A percentile compares a stretch with the other conserved stretches of the same genome.
Conservation (phyloP, 495 filamentous ascomycete species). For the Penicillium desertorum region DNA sequence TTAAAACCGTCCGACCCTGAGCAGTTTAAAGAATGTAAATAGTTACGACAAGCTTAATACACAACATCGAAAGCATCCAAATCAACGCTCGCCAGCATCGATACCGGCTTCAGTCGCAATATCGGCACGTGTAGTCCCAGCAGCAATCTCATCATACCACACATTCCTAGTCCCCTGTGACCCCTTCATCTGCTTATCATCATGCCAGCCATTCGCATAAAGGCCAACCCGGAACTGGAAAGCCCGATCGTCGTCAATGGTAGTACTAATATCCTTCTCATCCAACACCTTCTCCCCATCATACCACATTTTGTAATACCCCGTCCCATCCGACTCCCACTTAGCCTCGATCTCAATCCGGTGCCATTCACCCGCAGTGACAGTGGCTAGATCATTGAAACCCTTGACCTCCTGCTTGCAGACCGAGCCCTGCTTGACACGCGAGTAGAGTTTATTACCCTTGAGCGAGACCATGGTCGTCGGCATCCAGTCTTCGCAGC, state of each 20-base stretch:
- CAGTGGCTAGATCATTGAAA: conserved; percentile 35
- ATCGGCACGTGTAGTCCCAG: conserved; percentile 49
- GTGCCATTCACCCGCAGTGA: conserved; percentile 52
- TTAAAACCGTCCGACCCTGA: not conserved
- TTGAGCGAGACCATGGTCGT: conserved; percentile 53
- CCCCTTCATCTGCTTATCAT: conserved; percentile 42
- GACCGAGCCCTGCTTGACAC: conserved; percentile 48
- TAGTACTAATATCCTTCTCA: conserved; percentile 43
- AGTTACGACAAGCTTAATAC: not conserved
- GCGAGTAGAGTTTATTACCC: conserved; percentile 47
- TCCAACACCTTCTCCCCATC: conserved; percentile 52
- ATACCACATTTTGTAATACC: conserved; percentile 52
- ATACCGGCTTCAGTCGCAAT: conserved; percentile 16
- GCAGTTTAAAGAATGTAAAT: not conserved
- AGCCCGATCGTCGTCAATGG: conserved; percentile 40
- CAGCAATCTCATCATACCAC: conserved; percentile 55
- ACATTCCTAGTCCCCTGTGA: conserved; percentile 50
- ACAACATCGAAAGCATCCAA: not conserved
- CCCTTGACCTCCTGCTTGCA: conserved; percentile 36
- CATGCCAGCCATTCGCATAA: conserved; percentile 59
- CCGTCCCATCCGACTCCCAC: conserved; percentile 50
- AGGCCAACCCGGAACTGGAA: conserved; percentile 57
- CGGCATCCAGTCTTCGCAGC: conserved; percentile 55
- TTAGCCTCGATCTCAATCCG: conserved; percentile 47
- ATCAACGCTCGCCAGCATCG: not conserved